Evolutionary conservation across 345 rosid genomes (phyloP).

Genomic region (Sisymbrium altissimum): DNA sequence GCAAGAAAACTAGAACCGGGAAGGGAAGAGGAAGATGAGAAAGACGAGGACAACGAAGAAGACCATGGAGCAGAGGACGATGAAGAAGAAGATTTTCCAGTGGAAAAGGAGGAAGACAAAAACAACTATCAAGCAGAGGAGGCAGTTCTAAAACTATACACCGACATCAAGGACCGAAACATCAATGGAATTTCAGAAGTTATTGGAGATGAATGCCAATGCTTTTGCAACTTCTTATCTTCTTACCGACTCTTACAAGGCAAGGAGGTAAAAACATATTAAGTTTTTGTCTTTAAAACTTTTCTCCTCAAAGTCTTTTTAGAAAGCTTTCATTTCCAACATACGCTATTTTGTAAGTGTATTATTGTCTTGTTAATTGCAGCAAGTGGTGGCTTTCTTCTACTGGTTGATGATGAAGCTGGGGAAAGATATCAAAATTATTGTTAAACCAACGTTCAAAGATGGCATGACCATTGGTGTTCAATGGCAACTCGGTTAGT

Average conservation of each 20-base stretch:
- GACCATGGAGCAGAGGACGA: not conserved
- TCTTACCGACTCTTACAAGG: constrained; percentile 55
- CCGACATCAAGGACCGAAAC: constrained; percentile 48
- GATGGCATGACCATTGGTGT: constrained; percentile 71
- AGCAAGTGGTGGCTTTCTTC: constrained; percentile 79
- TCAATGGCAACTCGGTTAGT: constrained; percentile 65
- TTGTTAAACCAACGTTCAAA: constrained; percentile 49
- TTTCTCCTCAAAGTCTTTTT: not conserved
- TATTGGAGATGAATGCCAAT: constrained; percentile 70
- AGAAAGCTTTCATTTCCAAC: not conserved
- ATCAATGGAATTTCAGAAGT: constrained; percentile 46
- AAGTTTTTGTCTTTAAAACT: not conserved
- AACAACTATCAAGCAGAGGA: constrained; percentile 37
- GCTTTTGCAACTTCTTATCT: constrained; percentile 55
- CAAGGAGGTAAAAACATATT: constrained; percentile 49
- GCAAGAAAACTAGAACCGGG: constrained; percentile 4
- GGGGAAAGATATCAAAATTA: constrained; percentile 56
- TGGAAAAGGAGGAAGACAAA: not conserved
- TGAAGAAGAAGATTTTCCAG: constrained; percentile 14
- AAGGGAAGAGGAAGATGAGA: not conserved
- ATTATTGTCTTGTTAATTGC: constrained; percentile 13
- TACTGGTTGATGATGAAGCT: constrained; percentile 42
- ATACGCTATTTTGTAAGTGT: not conserved
- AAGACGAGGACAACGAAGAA: constrained; percentile 1
- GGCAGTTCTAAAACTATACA: constrained; percentile 58